Percentiles rank a stretch among this genome's conserved stretches.
These are phyloP conservation scores for Myxozyma kluyveri DNA, from an alignment of 805 yeast genomes.

Conservation along the genomic window DNA sequence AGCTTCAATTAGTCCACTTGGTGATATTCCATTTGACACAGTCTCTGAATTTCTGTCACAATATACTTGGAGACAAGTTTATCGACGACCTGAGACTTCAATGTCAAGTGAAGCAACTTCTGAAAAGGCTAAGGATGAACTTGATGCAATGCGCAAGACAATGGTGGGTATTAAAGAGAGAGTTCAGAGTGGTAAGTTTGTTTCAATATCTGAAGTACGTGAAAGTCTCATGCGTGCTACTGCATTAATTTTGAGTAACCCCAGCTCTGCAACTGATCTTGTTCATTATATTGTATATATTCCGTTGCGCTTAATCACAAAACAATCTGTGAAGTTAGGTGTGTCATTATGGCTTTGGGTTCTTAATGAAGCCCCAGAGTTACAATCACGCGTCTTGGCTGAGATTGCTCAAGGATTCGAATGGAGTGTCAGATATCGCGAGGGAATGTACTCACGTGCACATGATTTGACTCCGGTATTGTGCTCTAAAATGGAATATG, in stretches of 20 bases:
- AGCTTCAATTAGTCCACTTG: slow-evolving; percentile 43
- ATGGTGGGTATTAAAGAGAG: slow-evolving; percentile 32
- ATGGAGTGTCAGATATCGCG: slow-evolving; percentile 52
- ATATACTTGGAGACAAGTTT: slow-evolving; percentile 59
- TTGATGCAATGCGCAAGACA: slow-evolving; percentile 16
- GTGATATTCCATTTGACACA: slow-evolving; percentile 47
- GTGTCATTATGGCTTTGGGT: slow-evolving; percentile 78
- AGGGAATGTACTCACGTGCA: slow-evolving; percentile 59
- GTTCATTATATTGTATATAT: slow-evolving; percentile 47
- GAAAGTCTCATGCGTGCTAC: slow-evolving; percentile 41
- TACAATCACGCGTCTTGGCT: slow-evolving; percentile 59
- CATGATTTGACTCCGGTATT: slow-evolving; percentile 45
- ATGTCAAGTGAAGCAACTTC: background rate
- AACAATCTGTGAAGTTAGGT: slow-evolving; percentile 59
- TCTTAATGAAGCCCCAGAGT: slow-evolving; percentile 60
- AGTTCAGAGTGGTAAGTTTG: slow-evolving; percentile 28
- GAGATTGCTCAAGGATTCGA: slow-evolving; percentile 73
- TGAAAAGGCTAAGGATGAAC: slow-evolving; percentile 27
- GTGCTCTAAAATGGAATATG: slow-evolving; percentile 80
- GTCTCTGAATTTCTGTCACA: slow-evolving; percentile 74
- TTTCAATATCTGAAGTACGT: slow-evolving; percentile 32
- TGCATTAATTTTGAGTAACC: slow-evolving; percentile 39
- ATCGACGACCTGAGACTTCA: slow-evolving; percentile 17
- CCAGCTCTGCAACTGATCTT: slow-evolving; percentile 35
- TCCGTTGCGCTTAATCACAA: slow-evolving; percentile 68